Percentiles rank a stretch among this genome's conserved stretches.
phyloP scores from a whole-genome alignment of 306 rosid genomes.

The Delonix regia region DNA sequence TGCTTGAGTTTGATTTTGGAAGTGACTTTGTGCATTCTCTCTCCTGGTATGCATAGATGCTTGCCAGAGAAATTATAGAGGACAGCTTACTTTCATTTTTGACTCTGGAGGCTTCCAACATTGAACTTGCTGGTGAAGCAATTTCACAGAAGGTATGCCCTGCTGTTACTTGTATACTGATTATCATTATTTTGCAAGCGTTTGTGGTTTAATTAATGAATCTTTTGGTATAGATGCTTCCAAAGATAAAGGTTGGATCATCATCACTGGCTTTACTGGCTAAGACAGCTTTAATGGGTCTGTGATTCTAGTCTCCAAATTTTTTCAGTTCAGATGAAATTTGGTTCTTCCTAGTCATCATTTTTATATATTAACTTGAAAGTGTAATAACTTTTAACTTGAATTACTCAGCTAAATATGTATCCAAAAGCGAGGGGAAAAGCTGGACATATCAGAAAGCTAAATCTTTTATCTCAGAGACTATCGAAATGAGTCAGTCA shows the following conservation, averaged over 20 bases:
- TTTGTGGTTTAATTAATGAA: slow-evolving; percentile 40
- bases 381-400: slow-evolving; percentile 37
- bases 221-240: slow-evolving; percentile 65
- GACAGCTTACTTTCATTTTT: slow-evolving; percentile 77
- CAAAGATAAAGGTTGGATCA: slow-evolving; percentile 86
- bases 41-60: slow-evolving; percentile 66
- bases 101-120: slow-evolving; percentile 66
- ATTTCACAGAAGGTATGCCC: slow-evolving; percentile 67
- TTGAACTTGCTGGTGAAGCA: slow-evolving; percentile 62
- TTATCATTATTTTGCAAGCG: slow-evolving; percentile 12
- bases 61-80: slow-evolving; percentile 88
- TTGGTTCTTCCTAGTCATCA: slow-evolving; percentile 20
- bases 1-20: slow-evolving; percentile 36
- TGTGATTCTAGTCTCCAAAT: slow-evolving; percentile 41
- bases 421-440: slow-evolving; percentile 81
- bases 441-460: slow-evolving; percentile 85
- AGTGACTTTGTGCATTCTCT: slow-evolving; percentile 19
- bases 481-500: slow-evolving; percentile 89
- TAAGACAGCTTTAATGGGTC: slow-evolving; percentile 88
- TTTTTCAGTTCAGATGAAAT: slow-evolving; percentile 34
- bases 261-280: slow-evolving; percentile 89
- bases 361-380: slow-evolving; percentile 32
- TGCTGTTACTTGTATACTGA: slow-evolving; percentile 12
- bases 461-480: slow-evolving; percentile 77
- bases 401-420: slow-evolving; percentile 79